Evolutionary conservation across 164 flowering plant genomes (phyloP).

Genomic region (Stephania cephalantha): DNA sequence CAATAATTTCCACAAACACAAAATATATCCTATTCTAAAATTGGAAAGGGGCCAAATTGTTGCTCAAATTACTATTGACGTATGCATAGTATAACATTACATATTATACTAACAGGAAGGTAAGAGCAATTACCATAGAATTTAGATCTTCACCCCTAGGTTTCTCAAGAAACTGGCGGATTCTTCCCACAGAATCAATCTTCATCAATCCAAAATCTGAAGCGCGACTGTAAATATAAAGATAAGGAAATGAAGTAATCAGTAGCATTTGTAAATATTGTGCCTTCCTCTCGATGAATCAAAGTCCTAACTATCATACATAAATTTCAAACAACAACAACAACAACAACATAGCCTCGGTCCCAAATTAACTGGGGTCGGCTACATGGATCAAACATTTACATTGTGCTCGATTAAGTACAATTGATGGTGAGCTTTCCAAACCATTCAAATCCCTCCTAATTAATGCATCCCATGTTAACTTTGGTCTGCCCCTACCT

Average conservation of each 20-base stretch:
- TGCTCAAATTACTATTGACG: not conserved
- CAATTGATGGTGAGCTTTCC: too few species aligned
- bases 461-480: too few species aligned
- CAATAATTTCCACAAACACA: not conserved
- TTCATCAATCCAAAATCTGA: constrained; percentile 87
- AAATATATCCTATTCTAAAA: not conserved
- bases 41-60: not conserved
- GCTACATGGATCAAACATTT: too few species aligned
- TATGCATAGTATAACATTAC: not conserved
- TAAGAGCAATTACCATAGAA: constrained; percentile 54
- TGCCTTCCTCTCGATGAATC: not conserved
- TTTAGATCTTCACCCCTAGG: constrained; percentile 62
- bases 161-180: constrained; percentile 66
- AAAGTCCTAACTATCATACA: not conserved
- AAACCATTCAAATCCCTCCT: too few species aligned
- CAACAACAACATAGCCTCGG: too few species aligned
- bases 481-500: too few species aligned
- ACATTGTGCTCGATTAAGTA: too few species aligned
- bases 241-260: not conserved
- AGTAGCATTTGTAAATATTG: not conserved
- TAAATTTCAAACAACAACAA: too few species aligned
- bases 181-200: constrained; percentile 58
- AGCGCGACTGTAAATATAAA: constrained; percentile 54
- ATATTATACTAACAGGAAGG: not conserved
- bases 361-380: too few species aligned